phyloP scores from a whole-genome alignment of 2,329 filamentous ascomycete genomes.

The Alternaria rosae region DNA sequence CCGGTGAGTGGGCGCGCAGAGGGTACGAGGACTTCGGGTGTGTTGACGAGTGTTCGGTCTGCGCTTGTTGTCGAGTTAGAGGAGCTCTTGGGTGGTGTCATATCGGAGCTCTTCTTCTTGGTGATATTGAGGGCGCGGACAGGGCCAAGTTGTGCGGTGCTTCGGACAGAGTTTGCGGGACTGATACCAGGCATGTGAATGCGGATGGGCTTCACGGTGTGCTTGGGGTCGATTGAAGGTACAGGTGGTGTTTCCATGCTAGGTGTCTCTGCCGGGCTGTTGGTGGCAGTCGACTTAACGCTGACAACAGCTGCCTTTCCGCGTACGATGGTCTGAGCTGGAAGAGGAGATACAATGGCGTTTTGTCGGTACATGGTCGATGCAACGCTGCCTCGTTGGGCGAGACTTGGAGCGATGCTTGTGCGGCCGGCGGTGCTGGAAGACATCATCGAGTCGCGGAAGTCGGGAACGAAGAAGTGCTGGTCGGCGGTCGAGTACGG shows the following conservation, averaged over 20 bases:
- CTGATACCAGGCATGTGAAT: slow-evolving; percentile 54
- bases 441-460: slow-evolving; percentile 91
- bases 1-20: slow-evolving; percentile 40
- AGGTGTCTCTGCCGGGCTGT: slow-evolving; percentile 58
- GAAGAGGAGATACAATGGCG: slow-evolving; percentile 77
- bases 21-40: slow-evolving; percentile 34
- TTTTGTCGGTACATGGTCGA: slow-evolving; percentile 95
- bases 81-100: slow-evolving; percentile 40
- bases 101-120: slow-evolving; percentile 45
- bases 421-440: slow-evolving; percentile 66
- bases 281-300: slow-evolving; percentile 75
- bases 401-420: slow-evolving; percentile 59
- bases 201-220: slow-evolving; percentile 42
- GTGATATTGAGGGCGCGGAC: slow-evolving; percentile 57
- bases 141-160: slow-evolving; percentile 51
- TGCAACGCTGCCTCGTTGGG: slow-evolving; percentile 68
- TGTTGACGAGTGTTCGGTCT: slow-evolving; percentile 33
- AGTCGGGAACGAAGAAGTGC: slow-evolving; percentile 92
- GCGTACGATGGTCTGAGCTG: slow-evolving; percentile 85
- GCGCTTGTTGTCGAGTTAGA: slow-evolving; percentile 24
- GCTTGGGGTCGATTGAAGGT: slow-evolving; percentile 71
- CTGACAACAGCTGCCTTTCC: slow-evolving; percentile 93
- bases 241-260: slow-evolving; percentile 71
- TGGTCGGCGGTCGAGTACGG: slow-evolving; percentile 71
- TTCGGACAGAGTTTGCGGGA: slow-evolving; percentile 47